Evolutionary conservation across 345 rosid genomes (phyloP), one percentile per base, ranked within the genome.

Genomic region (Linum usitatissimum): DNA sequence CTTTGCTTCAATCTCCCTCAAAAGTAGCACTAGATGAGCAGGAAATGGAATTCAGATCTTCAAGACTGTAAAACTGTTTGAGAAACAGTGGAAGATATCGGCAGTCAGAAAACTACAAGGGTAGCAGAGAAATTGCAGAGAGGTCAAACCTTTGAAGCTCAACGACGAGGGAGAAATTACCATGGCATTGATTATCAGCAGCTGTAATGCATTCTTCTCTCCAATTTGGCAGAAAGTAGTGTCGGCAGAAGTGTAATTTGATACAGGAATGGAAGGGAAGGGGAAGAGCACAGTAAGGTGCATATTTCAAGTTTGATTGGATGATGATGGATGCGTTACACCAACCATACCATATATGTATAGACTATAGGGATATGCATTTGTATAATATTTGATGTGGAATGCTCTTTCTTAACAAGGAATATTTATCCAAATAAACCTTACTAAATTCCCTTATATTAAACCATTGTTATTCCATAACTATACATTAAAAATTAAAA

Each of bases 131-230:
- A 73, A 79, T 66, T 28, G 49, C 42, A 57, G 69, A 69, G 57
- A 34, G n/a, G 6, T 14, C 9, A 45, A 45, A 51, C 19, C 55
- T 61, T 39, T 18, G 48, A 7, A 53, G 18, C 14, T 78, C 81
- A 66, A 68, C 45, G 39, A 8, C 59, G 49, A 3, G 59, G 60
- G 60, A 67, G 66, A 12, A 40, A 61, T 57, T 49, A n/a, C 68
- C 19, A 7, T 18, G 18, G 42, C 69, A 56, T 45, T 4, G 51
- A 64, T 61, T 72, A 79, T 77, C 81, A 74, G 81, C 84, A 67
- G 72, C 61, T 68, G 77, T 54, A 48, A 62, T 39, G 8, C 51
- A 45, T 45, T 45, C 10, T 42, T 8, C 12, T 42, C 3, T 42
- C 38, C 38, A 10, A 45, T 10, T 45, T 45, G 51, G 51, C 3